These are phyloP conservation scores for Citrus sinensis DNA, from an alignment of 345 rosid species.

Conservation along the genomic window DNA sequence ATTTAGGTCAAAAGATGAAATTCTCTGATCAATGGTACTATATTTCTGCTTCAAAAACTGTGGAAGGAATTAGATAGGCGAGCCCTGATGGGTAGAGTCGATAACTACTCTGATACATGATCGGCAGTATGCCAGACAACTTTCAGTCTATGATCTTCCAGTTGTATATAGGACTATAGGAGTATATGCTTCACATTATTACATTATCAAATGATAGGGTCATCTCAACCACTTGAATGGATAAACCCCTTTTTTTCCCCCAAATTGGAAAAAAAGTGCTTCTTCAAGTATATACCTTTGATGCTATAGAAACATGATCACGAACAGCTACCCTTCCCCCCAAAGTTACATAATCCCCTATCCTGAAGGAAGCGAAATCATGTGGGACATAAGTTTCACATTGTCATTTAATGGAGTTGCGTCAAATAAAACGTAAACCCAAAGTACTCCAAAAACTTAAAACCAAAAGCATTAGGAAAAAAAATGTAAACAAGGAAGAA, in stretches of 20 bases:
- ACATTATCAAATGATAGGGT: neutral
- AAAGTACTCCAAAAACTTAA: neutral
- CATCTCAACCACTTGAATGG: neutral
- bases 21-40: too few relatives aligned
- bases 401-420: neutral
- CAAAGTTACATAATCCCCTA: constrained; percentile 65
- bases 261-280: neutral
- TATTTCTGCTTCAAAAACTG: neutral
- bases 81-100: neutral
- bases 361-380: constrained; percentile 28
- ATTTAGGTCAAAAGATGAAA: neutral
- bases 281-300: constrained; percentile 36
- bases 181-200: neutral
- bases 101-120: neutral
- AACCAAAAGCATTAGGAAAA: neutral
- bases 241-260: neutral
- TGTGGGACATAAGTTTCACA: constrained; percentile 1
- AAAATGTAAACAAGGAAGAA: neutral
- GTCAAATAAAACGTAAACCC: neutral
- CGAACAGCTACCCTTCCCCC: constrained; percentile 73
- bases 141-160: neutral
- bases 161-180: neutral
- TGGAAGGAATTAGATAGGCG: neutral
- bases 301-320: constrained; percentile 63
- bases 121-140: neutral